These are phyloP conservation scores for Alternaria sp. DNA, from an alignment of 2,329 filamentous ascomycete genomes.

Conservation along the genomic window DNA sequence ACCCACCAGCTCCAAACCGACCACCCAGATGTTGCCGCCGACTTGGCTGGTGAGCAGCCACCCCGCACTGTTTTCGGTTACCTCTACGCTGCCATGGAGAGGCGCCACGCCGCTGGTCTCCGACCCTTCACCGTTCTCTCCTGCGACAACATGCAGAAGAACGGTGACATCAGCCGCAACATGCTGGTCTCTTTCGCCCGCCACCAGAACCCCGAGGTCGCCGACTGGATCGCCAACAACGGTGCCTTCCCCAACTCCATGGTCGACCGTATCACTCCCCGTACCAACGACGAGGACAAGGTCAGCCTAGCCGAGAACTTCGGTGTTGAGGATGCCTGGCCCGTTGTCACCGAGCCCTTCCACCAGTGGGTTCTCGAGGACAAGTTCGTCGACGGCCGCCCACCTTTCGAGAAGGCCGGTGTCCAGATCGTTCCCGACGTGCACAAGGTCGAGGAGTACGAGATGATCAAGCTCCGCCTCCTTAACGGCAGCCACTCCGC, in stretches of 20 bases:
- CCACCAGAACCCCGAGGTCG: conserved; percentile 32
- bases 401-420: conserved; percentile 37
- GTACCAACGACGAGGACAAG: conserved; percentile 33
- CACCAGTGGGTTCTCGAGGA: conserved; percentile 41
- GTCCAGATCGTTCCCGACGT: conserved; percentile 38
- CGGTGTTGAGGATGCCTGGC: conserved; percentile 34
- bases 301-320: conserved; percentile 28
- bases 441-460: conserved; percentile 36
- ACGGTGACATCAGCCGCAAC: conserved; percentile 35
- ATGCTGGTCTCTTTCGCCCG: conserved; percentile 34
- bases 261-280: conserved; percentile 40
- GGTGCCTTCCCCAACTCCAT: conserved; percentile 42
- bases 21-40: conserved; percentile 35
- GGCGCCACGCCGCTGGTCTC: conserved; percentile 33
- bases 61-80: conserved; percentile 38
- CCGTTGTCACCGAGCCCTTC: conserved; percentile 39
- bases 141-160: conserved; percentile 42
- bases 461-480: conserved; percentile 38
- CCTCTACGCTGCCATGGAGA: conserved; percentile 31
- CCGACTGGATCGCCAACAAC: conserved; percentile 34
- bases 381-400: conserved; percentile 37
- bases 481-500: conserved; percentile 37
- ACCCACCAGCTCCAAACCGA: conserved; percentile 34
- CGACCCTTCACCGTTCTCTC: conserved; percentile 39
- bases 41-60: conserved; percentile 28